Conservation (phyloP, 192 early-diverging fungal species). For the Dimargaris xerosporica region DNA sequence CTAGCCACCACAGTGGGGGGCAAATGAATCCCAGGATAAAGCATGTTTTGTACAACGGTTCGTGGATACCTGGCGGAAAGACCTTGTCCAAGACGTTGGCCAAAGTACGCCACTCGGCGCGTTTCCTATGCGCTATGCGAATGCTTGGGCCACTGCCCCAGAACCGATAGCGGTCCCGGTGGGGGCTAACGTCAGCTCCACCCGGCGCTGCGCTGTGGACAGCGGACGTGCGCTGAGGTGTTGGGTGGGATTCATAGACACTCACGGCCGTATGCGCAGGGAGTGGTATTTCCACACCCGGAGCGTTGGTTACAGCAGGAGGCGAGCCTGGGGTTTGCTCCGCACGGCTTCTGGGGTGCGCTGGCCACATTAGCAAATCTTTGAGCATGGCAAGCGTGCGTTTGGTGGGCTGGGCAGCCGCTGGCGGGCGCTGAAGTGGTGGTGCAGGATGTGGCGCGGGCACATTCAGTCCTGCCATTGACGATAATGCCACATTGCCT, state of each 20-base stretch:
- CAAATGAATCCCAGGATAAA: conserved; percentile 9
- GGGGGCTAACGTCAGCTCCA: neutral
- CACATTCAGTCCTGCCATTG: no score
- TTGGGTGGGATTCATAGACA: neutral
- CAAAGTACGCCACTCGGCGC: neutral
- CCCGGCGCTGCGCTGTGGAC: neutral
- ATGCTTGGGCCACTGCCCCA: neutral
- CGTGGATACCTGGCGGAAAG: conserved; percentile 7
- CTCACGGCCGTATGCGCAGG: neutral
- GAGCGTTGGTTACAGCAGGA: neutral
- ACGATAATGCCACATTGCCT: no score
- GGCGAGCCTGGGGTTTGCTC: neutral
- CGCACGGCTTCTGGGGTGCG: no score
- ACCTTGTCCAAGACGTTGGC: neutral
- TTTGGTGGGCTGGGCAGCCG: no score
- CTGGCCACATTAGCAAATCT: no score
- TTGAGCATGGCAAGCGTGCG: no score
- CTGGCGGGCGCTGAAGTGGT: no score
- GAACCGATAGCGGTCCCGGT: neutral
- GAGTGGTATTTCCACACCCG: neutral
- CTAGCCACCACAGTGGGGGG: conserved; percentile 9
- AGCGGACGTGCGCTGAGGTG: neutral
- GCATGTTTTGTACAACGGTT: neutral
- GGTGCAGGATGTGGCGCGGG: no score
- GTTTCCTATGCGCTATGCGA: neutral